Base-by-base conservation (phyloP, 106 monocot genomes). In the Dioscorea zingiberensis region DNA sequence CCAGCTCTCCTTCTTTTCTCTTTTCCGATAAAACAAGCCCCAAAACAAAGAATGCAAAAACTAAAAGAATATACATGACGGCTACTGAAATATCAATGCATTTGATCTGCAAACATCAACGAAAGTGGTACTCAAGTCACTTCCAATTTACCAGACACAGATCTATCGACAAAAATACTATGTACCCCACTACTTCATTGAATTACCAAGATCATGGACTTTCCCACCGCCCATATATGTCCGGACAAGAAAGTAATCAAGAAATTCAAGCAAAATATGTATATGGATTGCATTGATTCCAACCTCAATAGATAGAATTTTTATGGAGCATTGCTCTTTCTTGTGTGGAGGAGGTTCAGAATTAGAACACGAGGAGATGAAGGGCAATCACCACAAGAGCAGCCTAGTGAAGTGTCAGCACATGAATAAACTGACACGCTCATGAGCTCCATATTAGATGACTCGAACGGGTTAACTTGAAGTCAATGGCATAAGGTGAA, bases 361-460 rank as follows among this genome's bases (percentile, higher is more conserved):
- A 59, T 64, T 67, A 23, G 62, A 62, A 65, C 95, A 97, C 54
- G 55, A 72, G 78, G 62, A 78, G 87, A 79, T 54, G 85, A 91
- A 63, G 91, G 87, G 21, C 95, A 97, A 77, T 97, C 95, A 60
- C 95, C 95, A 73, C 95, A 97, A 30, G 95, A 97, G 61, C 95
- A 97, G 1, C 95, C 91, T 51, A 97, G 69, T 54, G 82, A 85
- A 21, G 88, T 63, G 67, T 97, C 88, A n/a, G 79, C 88, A 79
- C 95, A 97, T 55, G 91, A 81, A 88, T 83, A 85, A 58, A 75
- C 71, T 18, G 85, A 83, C 13, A 68, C 57, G 72, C 87, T 86
- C 66, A 97, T 74, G 48, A 91, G 83, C 70, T 83, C 88, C 67
- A 86, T 74, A 13, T 58, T 71, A 68, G 83, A 79, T 71, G 74